Evolutionary conservation across 768 basidiomycete species (phyloP).

Genomic region (Daedaleopsis nitida): DNA sequence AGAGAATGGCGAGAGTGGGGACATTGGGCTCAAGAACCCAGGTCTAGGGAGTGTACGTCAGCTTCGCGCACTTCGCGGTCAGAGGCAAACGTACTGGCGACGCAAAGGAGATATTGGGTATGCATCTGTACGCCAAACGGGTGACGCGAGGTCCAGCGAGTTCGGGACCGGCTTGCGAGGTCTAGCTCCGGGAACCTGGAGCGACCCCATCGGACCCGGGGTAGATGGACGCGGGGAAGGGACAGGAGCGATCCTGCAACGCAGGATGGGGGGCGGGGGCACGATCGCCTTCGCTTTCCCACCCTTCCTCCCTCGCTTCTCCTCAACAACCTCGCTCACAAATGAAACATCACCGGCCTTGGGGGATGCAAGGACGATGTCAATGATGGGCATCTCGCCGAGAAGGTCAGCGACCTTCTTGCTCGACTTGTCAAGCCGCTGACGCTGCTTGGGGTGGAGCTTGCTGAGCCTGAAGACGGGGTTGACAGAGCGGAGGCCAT

Average conservation of each 20-base stretch:
- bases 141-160: constrained; percentile 9
- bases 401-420: constrained; percentile 20
- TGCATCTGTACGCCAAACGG: neutral
- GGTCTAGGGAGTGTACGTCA: neutral
- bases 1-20: constrained; percentile 12
- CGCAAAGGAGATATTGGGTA: constrained; percentile 9
- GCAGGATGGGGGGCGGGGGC: constrained; percentile 8
- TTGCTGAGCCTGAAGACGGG: constrained; percentile 12
- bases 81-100: constrained; percentile 10
- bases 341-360: neutral
- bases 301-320: neutral
- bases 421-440: constrained; percentile 17
- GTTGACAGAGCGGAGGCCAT: constrained; percentile 10
- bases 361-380: constrained; percentile 12
- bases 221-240: neutral
- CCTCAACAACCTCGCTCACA: neutral
- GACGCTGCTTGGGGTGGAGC: constrained; percentile 20
- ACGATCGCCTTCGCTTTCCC: neutral
- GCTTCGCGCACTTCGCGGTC: no score
- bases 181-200: neutral
- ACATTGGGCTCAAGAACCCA: constrained; percentile 10
- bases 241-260: constrained; percentile 6
- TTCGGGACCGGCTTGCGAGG: constrained; percentile 7
- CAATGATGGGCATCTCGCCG: constrained; percentile 16
- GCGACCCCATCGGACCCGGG: neutral